Evolutionary conservation across 176 grass and related monocot genomes (phyloP).

Genomic region (Eremochloa ophiuroides): DNA sequence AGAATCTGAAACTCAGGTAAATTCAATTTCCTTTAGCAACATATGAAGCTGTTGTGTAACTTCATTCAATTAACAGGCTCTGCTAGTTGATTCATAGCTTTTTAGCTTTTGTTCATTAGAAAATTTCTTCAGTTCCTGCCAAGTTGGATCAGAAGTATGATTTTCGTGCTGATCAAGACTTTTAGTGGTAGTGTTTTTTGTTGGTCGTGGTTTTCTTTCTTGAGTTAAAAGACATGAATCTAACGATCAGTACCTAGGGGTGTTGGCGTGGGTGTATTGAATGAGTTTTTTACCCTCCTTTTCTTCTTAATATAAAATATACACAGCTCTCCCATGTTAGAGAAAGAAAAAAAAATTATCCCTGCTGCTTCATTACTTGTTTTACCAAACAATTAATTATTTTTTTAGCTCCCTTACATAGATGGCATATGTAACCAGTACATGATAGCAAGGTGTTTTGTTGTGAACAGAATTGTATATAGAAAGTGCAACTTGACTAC

Average conservation of each 20-base stretch:
- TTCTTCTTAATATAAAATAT: no score
- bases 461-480: not conserved
- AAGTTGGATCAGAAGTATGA: not conserved
- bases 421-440: not conserved
- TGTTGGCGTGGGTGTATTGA: not conserved
- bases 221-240: not conserved
- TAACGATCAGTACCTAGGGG: not conserved
- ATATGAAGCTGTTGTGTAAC: not conserved
- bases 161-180: not conserved
- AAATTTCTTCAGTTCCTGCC: not conserved
- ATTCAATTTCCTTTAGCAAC: not conserved
- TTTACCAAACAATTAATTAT: not conserved
- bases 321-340: no score
- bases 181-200: not conserved
- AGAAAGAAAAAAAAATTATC: no score
- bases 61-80: not conserved
- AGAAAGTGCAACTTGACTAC: no score
- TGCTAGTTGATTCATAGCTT: not conserved
- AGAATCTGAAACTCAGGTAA: conserved; percentile 68
- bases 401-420: not conserved
- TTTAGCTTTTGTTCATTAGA: not conserved
- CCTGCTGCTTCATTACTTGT: no score
- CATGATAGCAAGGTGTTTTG: not conserved
- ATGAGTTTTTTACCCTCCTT: not conserved
- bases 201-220: not conserved